phyloP scores from a whole-genome alignment of 441 rosid species.

The Adansonia madagascariensis region DNA sequence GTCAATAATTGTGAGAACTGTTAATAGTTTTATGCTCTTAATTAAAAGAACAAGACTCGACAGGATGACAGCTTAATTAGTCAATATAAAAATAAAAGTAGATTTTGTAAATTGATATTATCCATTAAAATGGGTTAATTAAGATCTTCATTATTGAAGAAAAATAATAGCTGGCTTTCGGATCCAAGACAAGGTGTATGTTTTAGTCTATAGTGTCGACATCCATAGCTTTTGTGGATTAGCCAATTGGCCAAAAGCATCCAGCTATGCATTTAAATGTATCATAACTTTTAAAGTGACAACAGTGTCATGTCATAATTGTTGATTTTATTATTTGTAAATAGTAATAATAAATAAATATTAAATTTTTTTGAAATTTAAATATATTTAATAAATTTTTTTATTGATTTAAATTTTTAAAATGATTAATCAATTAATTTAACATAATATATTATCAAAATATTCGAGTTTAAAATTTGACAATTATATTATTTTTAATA shows the following conservation, averaged over 20 bases:
- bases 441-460: too few relatives aligned
- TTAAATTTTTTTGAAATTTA: too few relatives aligned
- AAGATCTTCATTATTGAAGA: not conserved
- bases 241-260: not conserved
- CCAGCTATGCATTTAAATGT: not conserved
- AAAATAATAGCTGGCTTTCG: not conserved
- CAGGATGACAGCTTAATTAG: not conserved
- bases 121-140: not conserved
- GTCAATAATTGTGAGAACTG: too few relatives aligned
- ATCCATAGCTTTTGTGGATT: slow-evolving; percentile 19
- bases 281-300: not conserved
- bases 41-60: not conserved
- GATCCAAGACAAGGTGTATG: not conserved
- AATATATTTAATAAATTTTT: too few relatives aligned
- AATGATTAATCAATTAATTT: too few relatives aligned
- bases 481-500: too few relatives aligned
- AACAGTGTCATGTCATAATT: not conserved
- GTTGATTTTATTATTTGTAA: not conserved
- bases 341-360: not conserved
- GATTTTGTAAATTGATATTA: not conserved
- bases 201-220: slow-evolving; percentile 13
- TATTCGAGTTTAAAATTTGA: too few relatives aligned
- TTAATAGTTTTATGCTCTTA: too few relatives aligned
- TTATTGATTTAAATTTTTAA: too few relatives aligned
- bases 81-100: not conserved